A percentile compares a stretch with the other conserved stretches of the same genome.
Conservation (phyloP, 768 basidiomycete genomes). For the Mycena albidolilacea region DNA sequence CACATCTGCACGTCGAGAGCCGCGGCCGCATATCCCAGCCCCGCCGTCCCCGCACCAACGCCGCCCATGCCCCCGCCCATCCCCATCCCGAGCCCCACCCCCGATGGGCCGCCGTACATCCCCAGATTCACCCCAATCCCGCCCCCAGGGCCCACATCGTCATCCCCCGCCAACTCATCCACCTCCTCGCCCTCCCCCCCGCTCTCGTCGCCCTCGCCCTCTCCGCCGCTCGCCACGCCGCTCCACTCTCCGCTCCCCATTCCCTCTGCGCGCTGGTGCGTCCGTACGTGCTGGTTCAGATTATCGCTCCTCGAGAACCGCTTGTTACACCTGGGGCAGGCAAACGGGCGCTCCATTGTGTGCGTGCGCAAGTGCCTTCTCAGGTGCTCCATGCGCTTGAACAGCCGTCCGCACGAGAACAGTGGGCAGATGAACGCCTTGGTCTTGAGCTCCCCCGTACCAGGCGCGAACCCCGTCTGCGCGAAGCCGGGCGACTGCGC, state of each 20-base stretch:
- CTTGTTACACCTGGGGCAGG: slow-evolving; percentile 82
- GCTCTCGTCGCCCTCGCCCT: slow-evolving; percentile 42
- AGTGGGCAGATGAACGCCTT: slow-evolving; percentile 88
- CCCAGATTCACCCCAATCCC: slow-evolving; percentile 42
- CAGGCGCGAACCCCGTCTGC: slow-evolving; percentile 15
- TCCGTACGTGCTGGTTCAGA: slow-evolving; percentile 87
- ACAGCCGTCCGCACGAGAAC: slow-evolving; percentile 85
- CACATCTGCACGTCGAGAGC: slow-evolving; percentile 67
- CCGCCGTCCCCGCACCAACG: slow-evolving; percentile 35
- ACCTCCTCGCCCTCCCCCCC: slow-evolving; percentile 43
- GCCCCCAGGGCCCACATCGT: slow-evolving; percentile 44
- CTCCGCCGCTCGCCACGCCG: slow-evolving; percentile 46
- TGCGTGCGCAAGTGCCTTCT: slow-evolving; percentile 91
- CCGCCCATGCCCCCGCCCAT: slow-evolving; percentile 45
- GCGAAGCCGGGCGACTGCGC: slow-evolving; percentile 33
- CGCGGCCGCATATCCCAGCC: slow-evolving; percentile 43
- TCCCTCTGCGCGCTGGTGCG: slow-evolving; percentile 71
- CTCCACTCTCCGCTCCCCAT: slow-evolving; percentile 42
- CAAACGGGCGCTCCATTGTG: slow-evolving; percentile 89
- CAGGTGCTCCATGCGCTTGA: slow-evolving; percentile 94
- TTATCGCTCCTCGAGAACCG: slow-evolving; percentile 93
- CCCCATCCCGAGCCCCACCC: slow-evolving; percentile 42
- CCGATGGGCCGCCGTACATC: slow-evolving; percentile 43
- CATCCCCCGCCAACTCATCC: slow-evolving; percentile 47
- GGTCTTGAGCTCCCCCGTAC: slow-evolving; percentile 54